A percentile compares a stretch with the other conserved stretches of the same genome.
Evolutionary conservation across 306 rosid species (phyloP).

Genomic region (Cyclanthera cordifolia): DNA sequence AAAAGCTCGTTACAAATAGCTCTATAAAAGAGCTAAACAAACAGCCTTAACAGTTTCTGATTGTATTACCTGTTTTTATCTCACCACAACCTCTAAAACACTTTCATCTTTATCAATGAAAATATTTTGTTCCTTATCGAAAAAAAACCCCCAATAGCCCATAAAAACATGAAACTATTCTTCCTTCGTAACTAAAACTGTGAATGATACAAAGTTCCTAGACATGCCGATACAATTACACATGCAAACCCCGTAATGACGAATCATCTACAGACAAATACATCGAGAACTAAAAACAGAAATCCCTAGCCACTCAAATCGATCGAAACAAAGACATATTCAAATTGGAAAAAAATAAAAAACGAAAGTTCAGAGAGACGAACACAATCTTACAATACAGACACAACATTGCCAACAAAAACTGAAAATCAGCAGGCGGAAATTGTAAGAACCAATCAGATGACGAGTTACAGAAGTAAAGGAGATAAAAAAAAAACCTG

Average conservation of each 20-base stretch:
- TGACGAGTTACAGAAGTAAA: background rate
- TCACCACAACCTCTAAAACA: too few relatives aligned
- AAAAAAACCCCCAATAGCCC: background rate
- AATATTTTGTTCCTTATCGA: too few relatives aligned
- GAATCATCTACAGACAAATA: background rate
- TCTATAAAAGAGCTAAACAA: too few relatives aligned
- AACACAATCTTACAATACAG: background rate
- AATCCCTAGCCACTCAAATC: background rate
- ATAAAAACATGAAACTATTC: background rate
- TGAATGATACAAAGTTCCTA: background rate
- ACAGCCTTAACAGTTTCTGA: too few relatives aligned
- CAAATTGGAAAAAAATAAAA: background rate
- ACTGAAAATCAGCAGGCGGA: too few relatives aligned
- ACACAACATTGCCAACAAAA: background rate
- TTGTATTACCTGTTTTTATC: too few relatives aligned
- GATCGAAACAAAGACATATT: background rate
- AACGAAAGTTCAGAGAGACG: background rate
- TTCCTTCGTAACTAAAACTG: background rate
- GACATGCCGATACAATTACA: background rate
- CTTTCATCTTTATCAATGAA: too few relatives aligned
- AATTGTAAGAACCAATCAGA: too few relatives aligned
- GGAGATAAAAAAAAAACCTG: slow-evolving; percentile 30
- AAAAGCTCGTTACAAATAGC: too few relatives aligned
- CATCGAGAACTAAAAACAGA: background rate
- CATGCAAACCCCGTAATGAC: background rate